Conservation (phyloP, 352 stramenopile species). For the Ophiocytium majus region DNA sequence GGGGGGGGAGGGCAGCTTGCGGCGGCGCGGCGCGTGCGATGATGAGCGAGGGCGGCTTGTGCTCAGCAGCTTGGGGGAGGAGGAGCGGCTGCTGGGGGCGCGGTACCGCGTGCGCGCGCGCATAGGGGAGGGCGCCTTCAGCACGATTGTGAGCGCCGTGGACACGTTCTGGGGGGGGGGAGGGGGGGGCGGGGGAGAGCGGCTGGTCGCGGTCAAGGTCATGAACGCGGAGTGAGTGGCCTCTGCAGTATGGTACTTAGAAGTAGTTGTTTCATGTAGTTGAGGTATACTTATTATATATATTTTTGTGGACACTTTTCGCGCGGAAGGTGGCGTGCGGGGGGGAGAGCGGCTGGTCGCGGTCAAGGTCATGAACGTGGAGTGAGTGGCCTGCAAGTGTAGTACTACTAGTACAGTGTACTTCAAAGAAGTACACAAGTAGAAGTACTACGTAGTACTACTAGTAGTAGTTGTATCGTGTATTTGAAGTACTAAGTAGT, state of each 20-base stretch:
- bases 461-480: too few species aligned
- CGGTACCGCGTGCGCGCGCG: background rate
- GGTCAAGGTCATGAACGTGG: slow-evolving; percentile 41
- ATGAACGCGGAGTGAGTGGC: slow-evolving; percentile 25
- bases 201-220: slow-evolving; percentile 40
- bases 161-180: background rate
- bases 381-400: too few species aligned
- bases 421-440: too few species aligned
- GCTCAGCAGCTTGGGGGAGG: background rate
- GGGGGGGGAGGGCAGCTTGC: too few species aligned
- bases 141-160: background rate
- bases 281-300: too few species aligned
- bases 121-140: slow-evolving; percentile 8
- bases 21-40: background rate
- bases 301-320: slow-evolving; percentile 9
- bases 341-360: slow-evolving; percentile 15
- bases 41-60: background rate
- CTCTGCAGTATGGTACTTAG: too few species aligned
- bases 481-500: too few species aligned
- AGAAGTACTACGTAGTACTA: too few species aligned
- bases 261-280: too few species aligned
- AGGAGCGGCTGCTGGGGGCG: background rate
- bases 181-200: background rate
- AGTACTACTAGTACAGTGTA: too few species aligned
- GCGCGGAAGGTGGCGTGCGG: background rate